These are phyloP conservation scores for Beauveria medogensis DNA, from an alignment of 2,329 filamentous ascomycete species.

Conservation along the genomic window DNA sequence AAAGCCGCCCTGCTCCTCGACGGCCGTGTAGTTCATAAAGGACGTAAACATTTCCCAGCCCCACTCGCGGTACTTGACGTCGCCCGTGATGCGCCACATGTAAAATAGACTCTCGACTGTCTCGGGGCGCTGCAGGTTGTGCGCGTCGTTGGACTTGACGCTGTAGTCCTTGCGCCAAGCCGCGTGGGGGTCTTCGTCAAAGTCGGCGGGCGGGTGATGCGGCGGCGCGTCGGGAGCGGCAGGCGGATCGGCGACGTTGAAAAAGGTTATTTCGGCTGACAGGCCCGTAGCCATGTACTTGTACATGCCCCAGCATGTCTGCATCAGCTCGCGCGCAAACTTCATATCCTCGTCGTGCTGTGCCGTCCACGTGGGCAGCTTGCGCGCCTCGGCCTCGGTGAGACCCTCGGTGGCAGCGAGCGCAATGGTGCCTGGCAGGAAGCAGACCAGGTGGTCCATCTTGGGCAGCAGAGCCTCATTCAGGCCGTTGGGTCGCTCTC, in stretches of 20 bases:
- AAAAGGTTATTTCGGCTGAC: constrained; percentile 92
- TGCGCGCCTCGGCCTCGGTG: constrained; percentile 66
- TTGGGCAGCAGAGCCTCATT: constrained; percentile 63
- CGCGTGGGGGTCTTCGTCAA: constrained; percentile 45
- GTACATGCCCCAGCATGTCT: constrained; percentile 98
- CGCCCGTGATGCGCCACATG: constrained; percentile 97
- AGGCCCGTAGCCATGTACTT: constrained; percentile 81
- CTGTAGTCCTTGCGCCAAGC: constrained; percentile 70
- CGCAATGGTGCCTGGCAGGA: constrained; percentile 93
- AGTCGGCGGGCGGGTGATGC: constrained; percentile 39
- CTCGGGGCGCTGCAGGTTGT: constrained; percentile 93
- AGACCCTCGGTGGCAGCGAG: constrained; percentile 76
- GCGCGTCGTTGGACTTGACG: constrained; percentile 73
- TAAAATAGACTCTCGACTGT: constrained; percentile 96
- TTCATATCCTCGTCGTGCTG: constrained; percentile 80
- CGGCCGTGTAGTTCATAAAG: constrained; percentile 78
- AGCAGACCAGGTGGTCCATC: constrained; percentile 98
- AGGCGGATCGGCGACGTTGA: constrained; percentile 65
- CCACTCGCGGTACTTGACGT: constrained; percentile 85
- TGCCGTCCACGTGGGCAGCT: constrained; percentile 62
- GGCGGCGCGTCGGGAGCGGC: constrained; percentile 46
- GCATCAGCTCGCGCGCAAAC: constrained; percentile 82
- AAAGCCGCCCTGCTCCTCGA: constrained; percentile 71
- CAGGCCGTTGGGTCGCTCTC: constrained; percentile 73
- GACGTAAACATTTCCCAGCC: constrained; percentile 97